These are phyloP conservation scores for Triangularia setosa DNA, from an alignment of 2,329 filamentous ascomycete genomes.

Conservation along the genomic window DNA sequence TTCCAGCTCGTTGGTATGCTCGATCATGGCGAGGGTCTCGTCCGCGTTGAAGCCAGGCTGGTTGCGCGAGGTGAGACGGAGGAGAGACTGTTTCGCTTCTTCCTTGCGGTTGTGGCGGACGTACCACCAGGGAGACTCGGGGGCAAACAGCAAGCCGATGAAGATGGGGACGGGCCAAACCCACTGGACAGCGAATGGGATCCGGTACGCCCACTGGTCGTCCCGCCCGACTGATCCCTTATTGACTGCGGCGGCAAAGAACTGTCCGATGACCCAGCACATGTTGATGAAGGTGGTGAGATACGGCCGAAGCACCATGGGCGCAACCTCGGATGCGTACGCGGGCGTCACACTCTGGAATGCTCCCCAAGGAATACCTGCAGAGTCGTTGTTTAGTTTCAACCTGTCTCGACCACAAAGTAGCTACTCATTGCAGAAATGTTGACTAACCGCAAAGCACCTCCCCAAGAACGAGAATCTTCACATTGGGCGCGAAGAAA, in stretches of 20 bases:
- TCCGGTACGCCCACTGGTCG: slow-evolving; percentile 43
- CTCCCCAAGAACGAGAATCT: slow-evolving; percentile 46
- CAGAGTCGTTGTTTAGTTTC: neutral
- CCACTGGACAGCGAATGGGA: slow-evolving; percentile 49
- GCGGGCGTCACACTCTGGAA: slow-evolving; percentile 43
- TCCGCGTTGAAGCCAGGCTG: slow-evolving; percentile 31
- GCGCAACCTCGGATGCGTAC: slow-evolving; percentile 50
- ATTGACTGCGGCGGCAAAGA: slow-evolving; percentile 42
- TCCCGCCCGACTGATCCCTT: slow-evolving; percentile 32
- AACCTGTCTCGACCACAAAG: slow-evolving; percentile 28
- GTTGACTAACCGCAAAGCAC: slow-evolving; percentile 35
- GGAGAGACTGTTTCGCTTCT: slow-evolving; percentile 33
- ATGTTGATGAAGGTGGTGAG: slow-evolving; percentile 55
- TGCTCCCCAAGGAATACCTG: slow-evolving; percentile 37
- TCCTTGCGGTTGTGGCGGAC: slow-evolving; percentile 37
- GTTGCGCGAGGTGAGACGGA: slow-evolving; percentile 29
- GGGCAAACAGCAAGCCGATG: slow-evolving; percentile 38
- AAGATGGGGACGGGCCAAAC: slow-evolving; percentile 42
- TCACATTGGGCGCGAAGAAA: slow-evolving; percentile 48
- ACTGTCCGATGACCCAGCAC: slow-evolving; percentile 55
- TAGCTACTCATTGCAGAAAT: too few relatives aligned
- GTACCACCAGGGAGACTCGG: slow-evolving; percentile 47
- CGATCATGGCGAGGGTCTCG: slow-evolving; percentile 40
- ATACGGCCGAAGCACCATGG: slow-evolving; percentile 46
- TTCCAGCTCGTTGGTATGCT: slow-evolving; percentile 40